Percentiles rank a stretch among this genome's conserved stretches.
Evolutionary conservation across 768 basidiomycete genomes (phyloP).

Genomic region (Suillus americanus): DNA sequence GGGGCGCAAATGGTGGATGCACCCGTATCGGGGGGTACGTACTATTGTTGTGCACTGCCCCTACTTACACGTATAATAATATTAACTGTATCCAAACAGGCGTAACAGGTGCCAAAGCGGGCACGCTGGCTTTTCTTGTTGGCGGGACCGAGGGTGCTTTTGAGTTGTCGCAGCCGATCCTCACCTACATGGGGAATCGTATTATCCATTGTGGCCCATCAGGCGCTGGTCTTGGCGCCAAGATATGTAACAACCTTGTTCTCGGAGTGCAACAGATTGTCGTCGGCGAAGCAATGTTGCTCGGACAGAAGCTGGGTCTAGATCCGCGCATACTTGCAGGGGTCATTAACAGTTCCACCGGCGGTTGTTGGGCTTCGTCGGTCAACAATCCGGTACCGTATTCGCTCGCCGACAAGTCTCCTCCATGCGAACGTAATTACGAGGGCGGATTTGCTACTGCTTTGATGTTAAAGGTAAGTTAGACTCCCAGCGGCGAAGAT

Average conservation of each 20-base stretch:
- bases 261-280: constrained; percentile 81
- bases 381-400: constrained; percentile 87
- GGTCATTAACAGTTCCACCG: constrained; percentile 85
- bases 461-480: constrained; percentile 76
- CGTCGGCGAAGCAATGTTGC: constrained; percentile 86
- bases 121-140: constrained; percentile 88
- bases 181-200: constrained; percentile 76
- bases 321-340: constrained; percentile 73
- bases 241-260: constrained; percentile 87
- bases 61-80: constrained; percentile 3
- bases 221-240: constrained; percentile 81
- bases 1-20: constrained; percentile 87
- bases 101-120: constrained; percentile 84
- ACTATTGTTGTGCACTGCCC: constrained; percentile 5
- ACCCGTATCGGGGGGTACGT: constrained; percentile 88
- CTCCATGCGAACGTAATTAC: constrained; percentile 81
- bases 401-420: constrained; percentile 66
- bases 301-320: constrained; percentile 81
- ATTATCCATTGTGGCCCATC: constrained; percentile 83
- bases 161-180: constrained; percentile 52
- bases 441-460: constrained; percentile 84
- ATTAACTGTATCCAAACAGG: constrained; percentile 40
- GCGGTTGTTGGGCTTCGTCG: constrained; percentile 79
- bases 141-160: constrained; percentile 71
- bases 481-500: background rate